A percentile compares a stretch with the other conserved stretches of the same genome.
These are phyloP conservation scores for Linderniella brevidens DNA, from an alignment of 257 asterid species.

Conservation along the genomic window DNA sequence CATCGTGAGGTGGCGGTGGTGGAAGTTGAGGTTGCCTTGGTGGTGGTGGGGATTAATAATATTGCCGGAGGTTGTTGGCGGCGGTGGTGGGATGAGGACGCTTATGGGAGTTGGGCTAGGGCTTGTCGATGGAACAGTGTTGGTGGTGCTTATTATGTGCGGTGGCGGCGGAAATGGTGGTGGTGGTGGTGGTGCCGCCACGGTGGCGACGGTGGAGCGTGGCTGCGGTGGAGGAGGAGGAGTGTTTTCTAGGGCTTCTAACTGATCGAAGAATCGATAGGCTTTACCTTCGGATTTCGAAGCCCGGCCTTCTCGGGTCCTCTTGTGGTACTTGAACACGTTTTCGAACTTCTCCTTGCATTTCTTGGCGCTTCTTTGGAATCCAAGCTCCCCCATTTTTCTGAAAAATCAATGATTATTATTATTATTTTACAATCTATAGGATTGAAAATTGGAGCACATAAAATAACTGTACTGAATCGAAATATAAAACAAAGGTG, in stretches of 20 bases:
- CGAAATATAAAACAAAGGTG: too few species aligned
- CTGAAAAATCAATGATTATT: constrained; percentile 16
- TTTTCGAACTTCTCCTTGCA: constrained; percentile 94
- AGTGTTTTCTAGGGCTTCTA: constrained; percentile 52
- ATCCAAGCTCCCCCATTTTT: constrained; percentile 95
- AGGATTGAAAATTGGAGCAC: too few species aligned
- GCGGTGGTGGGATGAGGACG: constrained; percentile 10
- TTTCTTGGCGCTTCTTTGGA: constrained; percentile 59
- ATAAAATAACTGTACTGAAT: too few species aligned
- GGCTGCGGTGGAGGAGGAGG: constrained; percentile 18
- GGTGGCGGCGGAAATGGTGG: constrained; percentile 16
- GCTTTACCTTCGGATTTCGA: constrained; percentile 69
- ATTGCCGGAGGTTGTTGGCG: constrained; percentile 4
- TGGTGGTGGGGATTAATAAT: constrained; percentile 15
- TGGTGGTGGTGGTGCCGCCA: constrained; percentile 24
- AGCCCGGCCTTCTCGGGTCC: constrained; percentile 86
- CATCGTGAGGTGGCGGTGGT: too few species aligned
- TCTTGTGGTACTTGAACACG: constrained; percentile 74
- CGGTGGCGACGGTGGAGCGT: constrained; percentile 21
- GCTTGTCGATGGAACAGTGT: constrained; percentile 44
- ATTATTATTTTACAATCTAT: too few species aligned
- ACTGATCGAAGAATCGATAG: constrained; percentile 76
- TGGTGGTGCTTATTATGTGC: constrained; percentile 1
- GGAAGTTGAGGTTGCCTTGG: constrained; percentile 1
- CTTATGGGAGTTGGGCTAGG: constrained; percentile 18